phyloP scores from a whole-genome alignment of 164 flowering plant species.

The Saururus chinensis region DNA sequence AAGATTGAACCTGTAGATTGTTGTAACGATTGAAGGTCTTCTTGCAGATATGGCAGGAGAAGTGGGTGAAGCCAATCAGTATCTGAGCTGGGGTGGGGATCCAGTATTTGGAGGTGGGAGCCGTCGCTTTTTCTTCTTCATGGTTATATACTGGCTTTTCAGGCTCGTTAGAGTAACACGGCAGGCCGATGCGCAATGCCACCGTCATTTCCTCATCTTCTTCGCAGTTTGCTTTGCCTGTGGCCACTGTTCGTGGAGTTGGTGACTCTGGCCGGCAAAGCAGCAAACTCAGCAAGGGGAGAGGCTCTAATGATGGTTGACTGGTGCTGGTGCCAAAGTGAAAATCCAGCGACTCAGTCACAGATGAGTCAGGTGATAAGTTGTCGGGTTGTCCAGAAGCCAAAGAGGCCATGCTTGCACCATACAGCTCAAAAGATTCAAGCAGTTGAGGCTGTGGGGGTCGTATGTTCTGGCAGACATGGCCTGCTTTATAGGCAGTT shows the following conservation, averaged over 20 bases:
- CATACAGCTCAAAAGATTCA: not conserved
- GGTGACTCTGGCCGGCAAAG: constrained; percentile 6
- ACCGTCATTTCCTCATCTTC: constrained; percentile 26
- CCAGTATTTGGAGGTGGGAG: constrained; percentile 36
- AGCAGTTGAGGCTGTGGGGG: too few species aligned
- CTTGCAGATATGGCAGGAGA: constrained; percentile 60
- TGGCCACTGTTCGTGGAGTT: not conserved
- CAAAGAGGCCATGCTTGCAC: not conserved
- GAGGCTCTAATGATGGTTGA: constrained; percentile 10
- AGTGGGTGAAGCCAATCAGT: constrained; percentile 55
- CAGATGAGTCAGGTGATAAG: not conserved
- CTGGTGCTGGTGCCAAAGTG: not conserved
- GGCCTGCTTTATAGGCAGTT: not conserved
- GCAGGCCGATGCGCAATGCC: constrained; percentile 51
- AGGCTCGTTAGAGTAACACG: constrained; percentile 9
- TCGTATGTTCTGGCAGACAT: too few species aligned
- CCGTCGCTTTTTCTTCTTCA: constrained; percentile 1
- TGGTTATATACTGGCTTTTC: not conserved
- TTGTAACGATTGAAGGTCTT: constrained; percentile 76
- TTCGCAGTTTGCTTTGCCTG: constrained; percentile 2
- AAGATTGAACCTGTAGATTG: constrained; percentile 55
- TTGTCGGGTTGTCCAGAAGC: not conserved
- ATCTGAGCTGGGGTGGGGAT: constrained; percentile 65
- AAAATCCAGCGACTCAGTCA: not conserved
- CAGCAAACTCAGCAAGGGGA: constrained; percentile 22